Evolutionary conservation across 805 yeast species (phyloP).

Genomic region (Monosporozyma aquatica): DNA sequence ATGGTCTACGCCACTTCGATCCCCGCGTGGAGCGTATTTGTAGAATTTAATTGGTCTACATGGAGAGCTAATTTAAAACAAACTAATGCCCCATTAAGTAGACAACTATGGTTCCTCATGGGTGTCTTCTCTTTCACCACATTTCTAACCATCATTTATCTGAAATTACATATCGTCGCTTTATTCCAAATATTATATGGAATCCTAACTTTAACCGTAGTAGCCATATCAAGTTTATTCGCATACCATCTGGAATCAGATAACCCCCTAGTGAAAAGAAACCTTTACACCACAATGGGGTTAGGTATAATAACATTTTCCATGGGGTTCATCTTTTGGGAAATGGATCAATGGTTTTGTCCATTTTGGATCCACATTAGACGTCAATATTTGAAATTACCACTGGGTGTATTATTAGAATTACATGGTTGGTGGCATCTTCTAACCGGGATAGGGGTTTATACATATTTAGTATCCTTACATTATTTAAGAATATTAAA

Average conservation of each 20-base stretch:
- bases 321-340: conserved; percentile 80
- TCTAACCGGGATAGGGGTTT: conserved; percentile 79
- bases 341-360: conserved; percentile 78
- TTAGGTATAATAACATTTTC: conserved; percentile 56
- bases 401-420: conserved; percentile 77
- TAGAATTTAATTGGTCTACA: conserved; percentile 37
- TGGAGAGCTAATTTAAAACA: conserved; percentile 13
- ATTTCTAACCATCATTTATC: conserved; percentile 59
- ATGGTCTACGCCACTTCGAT: conserved; percentile 97
- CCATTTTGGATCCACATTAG: conserved; percentile 46
- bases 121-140: conserved; percentile 46
- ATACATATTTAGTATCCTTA: conserved; percentile 70
- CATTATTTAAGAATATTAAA: conserved; percentile 67
- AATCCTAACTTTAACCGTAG: conserved; percentile 61
- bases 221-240: conserved; percentile 47
- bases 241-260: conserved; percentile 27
- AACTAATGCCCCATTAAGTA: conserved; percentile 6
- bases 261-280: conserved; percentile 36
- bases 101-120: conserved; percentile 35
- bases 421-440: conserved; percentile 98
- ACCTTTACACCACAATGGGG: conserved; percentile 47
- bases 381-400: conserved; percentile 58
- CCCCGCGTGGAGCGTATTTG: conserved; percentile 78
- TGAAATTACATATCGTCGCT: conserved; percentile 70
- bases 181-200: conserved; percentile 87